Evolutionary conservation across 176 grass and related monocot genomes (phyloP), one percentile per base, ranked within the genome.

Genomic region (Cocos nucifera): DNA sequence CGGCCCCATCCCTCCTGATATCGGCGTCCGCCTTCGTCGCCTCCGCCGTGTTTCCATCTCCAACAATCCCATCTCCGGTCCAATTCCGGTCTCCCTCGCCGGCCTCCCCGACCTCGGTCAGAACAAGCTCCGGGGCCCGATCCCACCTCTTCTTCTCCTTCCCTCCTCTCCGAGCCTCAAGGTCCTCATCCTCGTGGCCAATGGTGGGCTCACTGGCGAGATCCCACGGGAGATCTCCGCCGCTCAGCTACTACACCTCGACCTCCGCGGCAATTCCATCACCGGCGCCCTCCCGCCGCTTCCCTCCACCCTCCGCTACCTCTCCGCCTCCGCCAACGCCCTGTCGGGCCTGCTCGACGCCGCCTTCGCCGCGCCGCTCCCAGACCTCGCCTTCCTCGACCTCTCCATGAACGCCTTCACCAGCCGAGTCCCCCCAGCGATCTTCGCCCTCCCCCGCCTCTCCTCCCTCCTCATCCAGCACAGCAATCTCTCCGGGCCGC

Each of bases 391-490:
- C 7, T 95, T 78, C 71, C 82, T 89, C 5, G 82, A 80, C 71
- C 66, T 95, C 14, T 89, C 85, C 25, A 79, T 78, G 59, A 95
- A 95, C 69, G n/a, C 5, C 59, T 85, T 95, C 69, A 75, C 82
- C 2, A 85, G 85, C 10, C 1, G 59, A 3, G 62, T 95, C n/a
- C 89, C 85, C 25, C 35, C 76, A 19, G 29, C 54, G 27, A 14
- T 95, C 4, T 89, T 95, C 76, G 66, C 58, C 6, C 65, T 95
- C 58, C 85, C 85, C 15, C 64, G 70, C 53, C 67, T 73, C 10
- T 63, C 64, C 16, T 83, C 89, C 56, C 59, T 95, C 53, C 77
- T 95, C 24, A 85, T 95, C 4, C 77, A 80, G 50, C 82, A 82
- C 60, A 95, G 89, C 70, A 85, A 83, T 62, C 78, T 95, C 79